A percentile compares a stretch with the other conserved stretches of the same genome.
phyloP scores from a whole-genome alignment of 495 filamentous ascomycete species.

The Venustampulla echinocandica region DNA sequence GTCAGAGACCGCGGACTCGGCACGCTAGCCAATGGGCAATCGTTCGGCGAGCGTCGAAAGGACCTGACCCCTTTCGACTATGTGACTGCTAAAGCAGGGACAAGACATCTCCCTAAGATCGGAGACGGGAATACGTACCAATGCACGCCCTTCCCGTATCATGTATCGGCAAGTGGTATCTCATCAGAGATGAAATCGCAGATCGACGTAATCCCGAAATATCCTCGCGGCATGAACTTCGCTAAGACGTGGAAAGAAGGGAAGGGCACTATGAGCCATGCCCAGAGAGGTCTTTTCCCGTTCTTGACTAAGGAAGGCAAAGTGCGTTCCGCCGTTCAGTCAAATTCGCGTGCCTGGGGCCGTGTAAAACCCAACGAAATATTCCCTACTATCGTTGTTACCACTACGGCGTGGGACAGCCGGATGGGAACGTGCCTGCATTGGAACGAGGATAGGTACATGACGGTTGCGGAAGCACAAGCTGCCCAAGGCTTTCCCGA shows the following conservation, averaged over 20 bases:
- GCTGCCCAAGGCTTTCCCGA: constrained; percentile 61
- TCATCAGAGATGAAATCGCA: constrained; percentile 27
- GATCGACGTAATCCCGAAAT: constrained; percentile 32
- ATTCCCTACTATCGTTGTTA: constrained; percentile 49
- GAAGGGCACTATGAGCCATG: constrained; percentile 28
- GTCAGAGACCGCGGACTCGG: constrained; percentile 38
- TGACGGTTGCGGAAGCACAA: constrained; percentile 53
- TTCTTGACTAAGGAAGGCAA: neutral
- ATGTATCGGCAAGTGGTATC: constrained; percentile 35
- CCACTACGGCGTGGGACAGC: constrained; percentile 34
- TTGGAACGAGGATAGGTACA: constrained; percentile 47
- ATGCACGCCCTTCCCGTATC: constrained; percentile 56
- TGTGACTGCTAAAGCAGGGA: constrained; percentile 39
- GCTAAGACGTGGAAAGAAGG: constrained; percentile 31
- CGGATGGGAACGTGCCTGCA: constrained; percentile 44
- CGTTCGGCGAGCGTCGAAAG: constrained; percentile 44
- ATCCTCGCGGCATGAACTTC: constrained; percentile 40
- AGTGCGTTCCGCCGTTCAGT: constrained; percentile 4
- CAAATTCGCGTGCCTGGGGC: constrained; percentile 34
- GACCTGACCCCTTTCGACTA: constrained; percentile 47
- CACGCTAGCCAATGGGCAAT: constrained; percentile 47
- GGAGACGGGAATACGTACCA: constrained; percentile 42
- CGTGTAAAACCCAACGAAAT: constrained; percentile 43
- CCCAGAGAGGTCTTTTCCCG: constrained; percentile 30
- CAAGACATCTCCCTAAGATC: constrained; percentile 50